phyloP scores from a whole-genome alignment of 106 monocot genomes.

The Amphibolis antarctica region DNA sequence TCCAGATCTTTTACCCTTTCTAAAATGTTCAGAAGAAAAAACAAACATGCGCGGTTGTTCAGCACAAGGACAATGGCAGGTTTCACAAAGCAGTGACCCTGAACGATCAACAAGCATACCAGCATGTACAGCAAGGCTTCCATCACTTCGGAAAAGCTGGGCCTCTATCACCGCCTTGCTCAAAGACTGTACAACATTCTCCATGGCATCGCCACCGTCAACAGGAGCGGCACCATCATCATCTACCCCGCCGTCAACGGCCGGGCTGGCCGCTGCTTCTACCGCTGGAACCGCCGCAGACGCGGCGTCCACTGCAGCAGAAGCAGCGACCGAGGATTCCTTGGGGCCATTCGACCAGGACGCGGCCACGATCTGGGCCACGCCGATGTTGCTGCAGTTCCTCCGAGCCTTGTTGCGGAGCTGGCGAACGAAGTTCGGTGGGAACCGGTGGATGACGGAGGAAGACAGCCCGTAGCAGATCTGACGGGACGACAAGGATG shows the following conservation, averaged over 20 bases:
- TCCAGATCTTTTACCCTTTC: too few relatives aligned
- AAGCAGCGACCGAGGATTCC: slow-evolving; percentile 5
- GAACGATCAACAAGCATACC: slow-evolving; percentile 22
- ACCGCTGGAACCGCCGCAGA: slow-evolving; percentile 10
- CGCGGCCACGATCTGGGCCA: slow-evolving; percentile 90
- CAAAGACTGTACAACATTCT: background rate
- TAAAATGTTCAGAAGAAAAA: background rate
- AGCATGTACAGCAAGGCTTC: slow-evolving; percentile 83
- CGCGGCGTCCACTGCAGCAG: slow-evolving; percentile 13
- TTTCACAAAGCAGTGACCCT: background rate
- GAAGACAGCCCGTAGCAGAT: slow-evolving; percentile 11
- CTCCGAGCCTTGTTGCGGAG: slow-evolving; percentile 94
- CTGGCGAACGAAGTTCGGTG: slow-evolving; percentile 95
- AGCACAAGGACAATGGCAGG: background rate
- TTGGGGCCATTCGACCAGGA: slow-evolving; percentile 52
- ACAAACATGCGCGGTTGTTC: background rate
- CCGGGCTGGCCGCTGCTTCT: slow-evolving; percentile 3
- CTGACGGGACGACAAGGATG: background rate
- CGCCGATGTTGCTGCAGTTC: slow-evolving; percentile 98
- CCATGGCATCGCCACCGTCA: background rate
- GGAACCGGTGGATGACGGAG: slow-evolving; percentile 73
- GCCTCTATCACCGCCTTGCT: background rate
- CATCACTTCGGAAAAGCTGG: slow-evolving; percentile 40
- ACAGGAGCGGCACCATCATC: background rate
- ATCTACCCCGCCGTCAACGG: slow-evolving; percentile 4